Base-by-base conservation (phyloP, 768 basidiomycete species). In the Trametes cubensis region DNA sequence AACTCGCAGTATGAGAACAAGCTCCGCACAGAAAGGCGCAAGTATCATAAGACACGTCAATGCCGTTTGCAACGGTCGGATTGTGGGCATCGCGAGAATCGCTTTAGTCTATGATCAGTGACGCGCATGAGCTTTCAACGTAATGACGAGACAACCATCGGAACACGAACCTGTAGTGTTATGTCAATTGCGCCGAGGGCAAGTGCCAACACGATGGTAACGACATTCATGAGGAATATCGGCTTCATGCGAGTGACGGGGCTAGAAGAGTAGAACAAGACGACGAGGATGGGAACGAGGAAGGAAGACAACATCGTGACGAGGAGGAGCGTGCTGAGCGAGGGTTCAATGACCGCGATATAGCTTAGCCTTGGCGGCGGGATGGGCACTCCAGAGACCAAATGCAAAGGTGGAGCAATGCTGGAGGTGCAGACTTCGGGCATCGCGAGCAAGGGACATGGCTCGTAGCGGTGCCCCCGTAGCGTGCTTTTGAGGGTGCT, bases 1-100 rank as follows among this genome's bases (percentile, higher is more conserved):
- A 15, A 80, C 69, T 0, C 78, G 72, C 50, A 78, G 65, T 20
- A 77, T 41, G 10, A 80, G 73, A 40, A 80, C 73, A 11, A 70
- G 73, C 60, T 80, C 78, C 23, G 77, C 71, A 46, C 77, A 66
- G 1, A 77, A 49, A 11, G 77, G 77, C 2, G 74, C 70, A 49
- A 72, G 63, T 10, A 72, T 49, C 18, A 26, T 50, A 20, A 56
- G 28, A 38, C 18, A 50, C 2, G 61, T 55, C 39, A 48, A 62
- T 1, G 46, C 40, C 6, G 49, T 56, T 30, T 55, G 30, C 2
- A 62, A 4, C 11, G 28, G 28, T 4, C 49, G 54, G 18, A 6
- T 17, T 13, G 56, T 41, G 4, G 54, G 41, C 15, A 21, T 21
- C 13, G 17, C 40, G 6, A 55, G 48, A 1, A 62, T 42, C 1